A percentile compares a stretch with the other conserved stretches of the same genome.
phyloP scores from a whole-genome alignment of 108 stramenopile species.

The Skeletonema grethae region DNA sequence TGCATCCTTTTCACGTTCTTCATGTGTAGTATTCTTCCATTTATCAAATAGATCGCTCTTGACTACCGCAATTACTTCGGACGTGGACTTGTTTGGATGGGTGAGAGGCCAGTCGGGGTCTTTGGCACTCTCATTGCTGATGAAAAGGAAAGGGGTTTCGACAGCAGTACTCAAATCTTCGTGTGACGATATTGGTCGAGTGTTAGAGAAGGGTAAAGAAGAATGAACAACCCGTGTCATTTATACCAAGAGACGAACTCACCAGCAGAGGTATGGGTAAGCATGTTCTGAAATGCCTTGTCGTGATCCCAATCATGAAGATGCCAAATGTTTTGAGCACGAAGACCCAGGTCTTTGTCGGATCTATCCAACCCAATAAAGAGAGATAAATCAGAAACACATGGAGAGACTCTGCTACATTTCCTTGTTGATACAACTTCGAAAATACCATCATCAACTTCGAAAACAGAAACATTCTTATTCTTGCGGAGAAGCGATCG shows the following conservation, averaged over 20 bases:
- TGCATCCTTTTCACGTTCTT: constrained; percentile 21
- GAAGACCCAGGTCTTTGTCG: constrained; percentile 19
- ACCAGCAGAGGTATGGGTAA: background rate
- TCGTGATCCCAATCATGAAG: constrained; percentile 37
- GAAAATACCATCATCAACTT: background rate
- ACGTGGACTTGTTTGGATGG: constrained; percentile 38
- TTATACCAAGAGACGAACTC: background rate
- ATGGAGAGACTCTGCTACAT: constrained; percentile 10
- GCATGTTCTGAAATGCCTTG: constrained; percentile 27
- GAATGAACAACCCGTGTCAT: too few species aligned
- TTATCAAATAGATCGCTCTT: constrained; percentile 40
- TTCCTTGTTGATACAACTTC: background rate
- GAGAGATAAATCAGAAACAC: constrained; percentile 19
- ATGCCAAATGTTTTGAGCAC: constrained; percentile 49
- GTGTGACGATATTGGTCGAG: background rate
- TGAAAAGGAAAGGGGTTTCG: constrained; percentile 51
- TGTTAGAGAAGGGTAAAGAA: background rate
- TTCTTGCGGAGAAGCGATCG: constrained; percentile 14
- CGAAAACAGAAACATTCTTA: background rate
- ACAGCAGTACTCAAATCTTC: constrained; percentile 20
- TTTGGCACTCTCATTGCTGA: constrained; percentile 56
- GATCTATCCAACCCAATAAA: constrained; percentile 30
- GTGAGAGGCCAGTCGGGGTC: constrained; percentile 29
- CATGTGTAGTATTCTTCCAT: constrained; percentile 33
- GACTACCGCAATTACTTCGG: constrained; percentile 45